phyloP scores from a whole-genome alignment of 371 early-diverging fungal species.

The Catenaria anguillulae region DNA sequence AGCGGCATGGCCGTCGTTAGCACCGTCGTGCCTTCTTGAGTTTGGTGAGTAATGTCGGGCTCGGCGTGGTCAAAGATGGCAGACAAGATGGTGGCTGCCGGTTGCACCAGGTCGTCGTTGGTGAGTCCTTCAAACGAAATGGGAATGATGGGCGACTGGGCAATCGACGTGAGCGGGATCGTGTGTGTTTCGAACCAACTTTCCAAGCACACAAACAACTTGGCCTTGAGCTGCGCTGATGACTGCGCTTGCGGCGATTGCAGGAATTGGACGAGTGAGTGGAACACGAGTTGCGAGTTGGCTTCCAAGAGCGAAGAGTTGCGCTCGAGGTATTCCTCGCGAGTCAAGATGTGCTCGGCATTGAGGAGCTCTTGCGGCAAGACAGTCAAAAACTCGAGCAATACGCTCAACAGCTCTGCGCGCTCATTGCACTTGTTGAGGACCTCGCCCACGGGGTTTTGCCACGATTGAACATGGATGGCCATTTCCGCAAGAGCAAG shows the following conservation, averaged over 20 bases:
- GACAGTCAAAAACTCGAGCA: conserved; percentile 62
- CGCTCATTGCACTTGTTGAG: conserved; percentile 10
- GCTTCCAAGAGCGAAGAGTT: background rate
- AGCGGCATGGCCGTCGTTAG: conserved; percentile 43
- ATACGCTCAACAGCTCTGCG: conserved; percentile 39
- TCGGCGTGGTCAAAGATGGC: conserved; percentile 61
- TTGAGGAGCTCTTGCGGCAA: conserved; percentile 75
- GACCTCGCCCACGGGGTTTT: conserved; percentile 42
- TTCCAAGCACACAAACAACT: conserved; percentile 53
- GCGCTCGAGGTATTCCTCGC: conserved; percentile 49
- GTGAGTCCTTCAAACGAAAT: conserved; percentile 57
- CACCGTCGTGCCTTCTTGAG: conserved; percentile 27
- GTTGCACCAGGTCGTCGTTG: conserved; percentile 56
- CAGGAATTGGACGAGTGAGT: background rate
- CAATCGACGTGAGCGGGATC: conserved; percentile 43
- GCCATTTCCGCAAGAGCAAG: conserved; percentile 72
- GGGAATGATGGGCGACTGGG: conserved; percentile 48
- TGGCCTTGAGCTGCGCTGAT: conserved; percentile 29
- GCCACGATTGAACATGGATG: conserved; percentile 62
- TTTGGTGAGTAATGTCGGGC: conserved; percentile 21
- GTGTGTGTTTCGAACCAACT: conserved; percentile 78
- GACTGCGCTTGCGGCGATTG: background rate
- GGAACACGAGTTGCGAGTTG: background rate
- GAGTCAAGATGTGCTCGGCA: conserved; percentile 44
- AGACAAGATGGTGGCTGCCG: conserved; percentile 65